phyloP scores from a whole-genome alignment of 2,329 filamentous ascomycete genomes.

The Fusarium penzigii region DNA sequence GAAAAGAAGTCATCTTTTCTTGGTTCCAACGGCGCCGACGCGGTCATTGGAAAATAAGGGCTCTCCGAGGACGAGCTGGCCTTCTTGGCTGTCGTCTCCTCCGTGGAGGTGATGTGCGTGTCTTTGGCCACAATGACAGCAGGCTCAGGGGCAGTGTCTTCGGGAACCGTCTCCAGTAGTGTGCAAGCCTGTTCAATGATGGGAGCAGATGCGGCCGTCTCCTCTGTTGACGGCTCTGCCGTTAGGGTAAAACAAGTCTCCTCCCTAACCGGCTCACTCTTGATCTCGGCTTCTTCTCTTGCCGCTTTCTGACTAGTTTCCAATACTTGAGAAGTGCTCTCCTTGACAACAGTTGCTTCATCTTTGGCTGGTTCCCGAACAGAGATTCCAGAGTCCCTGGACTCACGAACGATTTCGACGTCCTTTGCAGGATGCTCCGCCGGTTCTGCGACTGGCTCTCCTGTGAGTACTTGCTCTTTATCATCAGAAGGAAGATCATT shows the following conservation, averaged over 20 bases:
- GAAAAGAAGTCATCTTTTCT: constrained; percentile 13
- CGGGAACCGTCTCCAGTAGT: constrained; percentile 23
- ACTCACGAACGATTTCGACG: constrained; percentile 8
- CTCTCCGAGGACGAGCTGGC: constrained; percentile 6
- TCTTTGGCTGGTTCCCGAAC: constrained; percentile 21
- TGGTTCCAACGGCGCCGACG: constrained; percentile 20
- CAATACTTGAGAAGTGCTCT: no score
- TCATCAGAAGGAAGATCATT: no score
- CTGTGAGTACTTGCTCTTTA: no score
- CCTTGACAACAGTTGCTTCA: not conserved
- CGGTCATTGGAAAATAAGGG: constrained; percentile 11
- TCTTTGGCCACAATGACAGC: constrained; percentile 5
- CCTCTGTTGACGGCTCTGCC: not conserved
- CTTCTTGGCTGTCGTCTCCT: constrained; percentile 2
- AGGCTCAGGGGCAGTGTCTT: constrained; percentile 20
- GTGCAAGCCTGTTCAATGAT: constrained; percentile 8
- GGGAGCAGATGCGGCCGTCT: constrained; percentile 5
- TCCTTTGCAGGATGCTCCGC: no score
- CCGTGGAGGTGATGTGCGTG: constrained; percentile 3
- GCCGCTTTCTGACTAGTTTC: no score
- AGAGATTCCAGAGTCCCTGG: constrained; percentile 25
- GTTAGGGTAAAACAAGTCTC: no score
- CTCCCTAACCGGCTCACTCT: no score
- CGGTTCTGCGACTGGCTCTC: no score
- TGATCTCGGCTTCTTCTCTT: no score